phyloP scores from a whole-genome alignment of 2,329 filamentous ascomycete species.

The Madurella mycetomatis region DNA sequence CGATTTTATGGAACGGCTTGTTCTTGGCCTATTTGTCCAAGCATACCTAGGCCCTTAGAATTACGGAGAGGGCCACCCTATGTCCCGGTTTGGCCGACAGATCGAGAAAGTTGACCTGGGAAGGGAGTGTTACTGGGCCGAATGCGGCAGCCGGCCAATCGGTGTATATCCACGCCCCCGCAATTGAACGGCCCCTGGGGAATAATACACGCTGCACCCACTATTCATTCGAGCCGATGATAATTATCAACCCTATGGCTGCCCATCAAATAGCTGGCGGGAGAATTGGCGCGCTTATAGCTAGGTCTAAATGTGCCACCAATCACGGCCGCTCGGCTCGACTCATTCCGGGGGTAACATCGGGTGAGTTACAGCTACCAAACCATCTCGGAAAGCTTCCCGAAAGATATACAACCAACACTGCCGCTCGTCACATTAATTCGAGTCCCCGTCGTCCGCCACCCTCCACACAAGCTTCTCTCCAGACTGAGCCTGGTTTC shows the following conservation, averaged over 20 bases:
- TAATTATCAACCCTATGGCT: neutral
- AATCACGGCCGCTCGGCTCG: slow-evolving; percentile 1
- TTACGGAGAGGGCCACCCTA: no score
- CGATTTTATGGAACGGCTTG: no score
- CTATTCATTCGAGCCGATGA: no score
- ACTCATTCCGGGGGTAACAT: slow-evolving; percentile 6
- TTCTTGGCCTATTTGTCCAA: no score
- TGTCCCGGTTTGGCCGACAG: no score
- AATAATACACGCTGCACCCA: no score
- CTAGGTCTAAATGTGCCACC: slow-evolving; percentile 6
- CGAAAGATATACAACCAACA: neutral
- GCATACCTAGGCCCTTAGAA: no score
- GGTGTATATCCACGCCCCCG: no score
- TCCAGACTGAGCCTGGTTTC: slow-evolving; percentile 24
- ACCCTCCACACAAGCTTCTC: slow-evolving; percentile 31
- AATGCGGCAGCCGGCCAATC: no score
- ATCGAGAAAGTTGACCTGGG: no score
- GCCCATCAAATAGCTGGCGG: neutral
- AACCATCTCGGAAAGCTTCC: neutral
- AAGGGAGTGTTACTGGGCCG: no score
- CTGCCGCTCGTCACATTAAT: neutral
- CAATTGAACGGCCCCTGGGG: no score
- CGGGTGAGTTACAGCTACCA: neutral
- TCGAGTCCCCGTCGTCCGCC: slow-evolving; percentile 20
- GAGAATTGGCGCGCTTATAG: slow-evolving; percentile 4